Base-by-base conservation (phyloP, 495 filamentous ascomycete species). In the Halenospora varia region DNA sequence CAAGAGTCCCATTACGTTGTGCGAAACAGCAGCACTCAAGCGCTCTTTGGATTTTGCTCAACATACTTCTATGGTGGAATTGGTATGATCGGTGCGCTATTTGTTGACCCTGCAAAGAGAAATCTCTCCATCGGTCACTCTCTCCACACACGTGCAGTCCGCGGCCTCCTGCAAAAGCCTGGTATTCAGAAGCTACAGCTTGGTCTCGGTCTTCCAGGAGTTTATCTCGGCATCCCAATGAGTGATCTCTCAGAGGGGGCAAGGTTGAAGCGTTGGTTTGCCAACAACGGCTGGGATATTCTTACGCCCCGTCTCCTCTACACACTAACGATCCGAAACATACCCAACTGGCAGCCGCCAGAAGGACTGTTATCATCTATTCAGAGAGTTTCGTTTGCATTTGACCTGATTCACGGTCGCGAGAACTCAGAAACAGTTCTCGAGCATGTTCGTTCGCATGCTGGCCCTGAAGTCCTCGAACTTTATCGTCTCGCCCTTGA, bases 1-100 rank as follows among this genome's bases (percentile, higher is more conserved):
- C 82, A 89, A 48, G 89, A 93, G 68, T 75, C 86, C 10, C 91
- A 96, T 65, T 96, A 90, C 67, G 89, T 96, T 18, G 91, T 96
- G 46, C 88, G 91, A 8, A 96, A 96, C 71, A 92, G 87, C 72
- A 92, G 84, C 69, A 96, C 91, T 0, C 85, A 88, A 47, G 88
- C 87, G 0, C 72, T 96, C 9, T 95, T 93, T 69, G 91, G 91
- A 20, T 96, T 96, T 69, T 90, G 88, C 67, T 85, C 89, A 0
- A 95, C 91, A 10, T 96, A 94, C 66, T 90, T 80, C 69, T 84
- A 87, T 70, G 82, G 81, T 45, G 77, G 78, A 26, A 87, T 85
- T 2, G 91, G 88, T 11, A 86, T 88, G n/a, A 83, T 96, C 54
- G 89, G 86, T 13, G 84, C 88, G 26, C 71, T 96, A 48, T 88